Conservation (phyloP, 805 yeast species). For the Starmera amethionina region DNA sequence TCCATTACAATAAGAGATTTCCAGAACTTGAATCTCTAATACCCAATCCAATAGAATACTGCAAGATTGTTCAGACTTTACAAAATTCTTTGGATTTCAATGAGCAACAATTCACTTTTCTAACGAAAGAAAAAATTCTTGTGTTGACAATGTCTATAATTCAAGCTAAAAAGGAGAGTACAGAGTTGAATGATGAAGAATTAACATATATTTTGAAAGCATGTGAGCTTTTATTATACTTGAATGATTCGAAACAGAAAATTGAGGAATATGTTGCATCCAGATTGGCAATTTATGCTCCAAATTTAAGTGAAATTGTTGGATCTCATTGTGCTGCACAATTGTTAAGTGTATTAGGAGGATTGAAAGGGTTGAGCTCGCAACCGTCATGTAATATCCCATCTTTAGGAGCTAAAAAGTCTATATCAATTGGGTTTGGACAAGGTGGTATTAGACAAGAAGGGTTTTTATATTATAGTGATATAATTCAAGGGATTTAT, state of each 20-base stretch:
- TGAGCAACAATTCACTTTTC: conserved; percentile 19
- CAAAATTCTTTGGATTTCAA: conserved; percentile 34
- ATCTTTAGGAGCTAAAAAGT: conserved; percentile 53
- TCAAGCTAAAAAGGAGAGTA: conserved; percentile 27
- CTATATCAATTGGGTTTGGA: conserved; percentile 29
- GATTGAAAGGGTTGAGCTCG: conserved; percentile 50
- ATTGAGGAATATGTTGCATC: conserved; percentile 47
- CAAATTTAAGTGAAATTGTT: conserved; percentile 65
- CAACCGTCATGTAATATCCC: conserved; percentile 83
- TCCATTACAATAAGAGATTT: conserved; percentile 50
- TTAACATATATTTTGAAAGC: conserved; percentile 30
- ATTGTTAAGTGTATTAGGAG: conserved; percentile 59
- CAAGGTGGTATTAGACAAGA: conserved; percentile 43
- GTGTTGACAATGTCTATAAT: conserved; percentile 69
- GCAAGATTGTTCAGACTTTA: conserved; percentile 38
- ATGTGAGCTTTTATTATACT: conserved; percentile 35
- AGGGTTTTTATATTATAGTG: conserved; percentile 60
- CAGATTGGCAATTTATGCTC: conserved; percentile 55
- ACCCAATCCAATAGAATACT: conserved; percentile 52
- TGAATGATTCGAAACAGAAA: conserved; percentile 31
- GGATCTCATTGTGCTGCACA: conserved; percentile 70
- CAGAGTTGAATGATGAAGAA: conserved; percentile 21
- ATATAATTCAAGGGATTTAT: conserved; percentile 48
- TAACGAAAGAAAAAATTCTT: conserved; percentile 57
- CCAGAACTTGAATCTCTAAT: conserved; percentile 63